phyloP scores from a whole-genome alignment of 2,329 filamentous ascomycete species.

The Hawksworthiomyces lignivorus region DNA sequence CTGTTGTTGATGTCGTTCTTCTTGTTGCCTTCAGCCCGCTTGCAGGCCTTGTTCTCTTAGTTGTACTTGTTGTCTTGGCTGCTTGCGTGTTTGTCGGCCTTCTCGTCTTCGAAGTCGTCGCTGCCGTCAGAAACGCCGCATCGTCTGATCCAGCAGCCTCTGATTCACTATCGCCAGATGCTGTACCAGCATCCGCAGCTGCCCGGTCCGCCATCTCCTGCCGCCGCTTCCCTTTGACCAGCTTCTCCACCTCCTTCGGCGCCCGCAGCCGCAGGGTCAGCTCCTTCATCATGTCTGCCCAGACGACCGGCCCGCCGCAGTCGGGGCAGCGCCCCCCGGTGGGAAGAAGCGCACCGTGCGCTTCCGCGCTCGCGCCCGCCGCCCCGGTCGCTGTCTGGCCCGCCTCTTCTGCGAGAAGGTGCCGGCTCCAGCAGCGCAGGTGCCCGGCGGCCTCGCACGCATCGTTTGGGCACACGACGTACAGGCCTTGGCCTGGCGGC shows the following conservation, averaged over 20 bases:
- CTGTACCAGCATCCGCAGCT: no score
- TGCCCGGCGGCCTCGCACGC: slow-evolving; percentile 52
- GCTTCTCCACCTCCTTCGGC: slow-evolving; percentile 57
- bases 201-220: slow-evolving; percentile 7
- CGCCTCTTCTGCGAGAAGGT: slow-evolving; percentile 35
- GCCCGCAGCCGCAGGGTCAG: slow-evolving; percentile 67
- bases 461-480: slow-evolving; percentile 47
- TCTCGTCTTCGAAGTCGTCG: background rate
- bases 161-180: no score
- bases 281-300: slow-evolving; percentile 77
- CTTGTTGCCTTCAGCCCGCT: slow-evolving; percentile 1
- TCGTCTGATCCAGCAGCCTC: no score
- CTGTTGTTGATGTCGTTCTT: no score
- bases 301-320: slow-evolving; percentile 56
- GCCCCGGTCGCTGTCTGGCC: slow-evolving; percentile 12
- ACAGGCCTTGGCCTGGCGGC: slow-evolving; percentile 40
- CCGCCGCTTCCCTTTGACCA: slow-evolving; percentile 45
- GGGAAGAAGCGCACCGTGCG: slow-evolving; percentile 56
- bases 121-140: no score
- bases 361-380: slow-evolving; percentile 5
- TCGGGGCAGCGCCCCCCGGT: slow-evolving; percentile 61
- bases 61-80: background rate
- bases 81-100: background rate
- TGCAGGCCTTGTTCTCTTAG: background rate
- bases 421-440: slow-evolving; percentile 50